Evolutionary conservation across 176 grass and related monocot species (phyloP), one percentile per base, ranked within the genome.

Genomic region (Eremochloa ophiuroides): DNA sequence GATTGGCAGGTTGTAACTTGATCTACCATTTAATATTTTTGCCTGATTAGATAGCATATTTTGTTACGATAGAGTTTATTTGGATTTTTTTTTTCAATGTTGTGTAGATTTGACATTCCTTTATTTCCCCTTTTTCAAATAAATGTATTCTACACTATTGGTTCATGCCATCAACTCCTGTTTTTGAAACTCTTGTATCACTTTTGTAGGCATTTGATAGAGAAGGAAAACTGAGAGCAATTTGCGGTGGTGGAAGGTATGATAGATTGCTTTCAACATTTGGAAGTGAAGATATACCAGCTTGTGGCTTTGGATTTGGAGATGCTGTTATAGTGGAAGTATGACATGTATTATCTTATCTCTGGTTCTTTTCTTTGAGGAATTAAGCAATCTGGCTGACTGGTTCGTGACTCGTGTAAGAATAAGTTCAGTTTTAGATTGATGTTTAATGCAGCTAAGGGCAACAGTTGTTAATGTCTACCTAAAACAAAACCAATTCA

Each of bases 281-380:
- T 91, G 96, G 96, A 65, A 93, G 88, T 86, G 93, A 95, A 59
- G 90, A 98, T 67, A 82, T 95, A 67, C 90, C 88, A 39, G 93
- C 96, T 66, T 98, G 96, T 75, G 96, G 93, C 28, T 98, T 98
- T 80, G 96, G 93, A 83, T 98, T 98, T 86, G 96, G 96, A 61
- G 93, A 95, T 84, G 90, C 96, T 70, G 96, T 98, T 60, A 95
- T 98, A 80, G 84, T 98, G 43, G 93, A 98, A 86, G 96, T 98
- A 93, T 89, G 90, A 76, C 65, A 47, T 60, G 16, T 33, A 59
- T 43, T 68, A 23, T 80, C 38, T 16, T n/a, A 67, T 75, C 17
- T 39, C 10, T 79, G n/a, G 0, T 79, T 88, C 7, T 27, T 73
- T 75, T 70, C 43, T 37, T 26, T 61, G 14, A 23, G 34, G 16